phyloP scores from a whole-genome alignment of 75 land plant species.

The Pinus tabuliformis region DNA sequence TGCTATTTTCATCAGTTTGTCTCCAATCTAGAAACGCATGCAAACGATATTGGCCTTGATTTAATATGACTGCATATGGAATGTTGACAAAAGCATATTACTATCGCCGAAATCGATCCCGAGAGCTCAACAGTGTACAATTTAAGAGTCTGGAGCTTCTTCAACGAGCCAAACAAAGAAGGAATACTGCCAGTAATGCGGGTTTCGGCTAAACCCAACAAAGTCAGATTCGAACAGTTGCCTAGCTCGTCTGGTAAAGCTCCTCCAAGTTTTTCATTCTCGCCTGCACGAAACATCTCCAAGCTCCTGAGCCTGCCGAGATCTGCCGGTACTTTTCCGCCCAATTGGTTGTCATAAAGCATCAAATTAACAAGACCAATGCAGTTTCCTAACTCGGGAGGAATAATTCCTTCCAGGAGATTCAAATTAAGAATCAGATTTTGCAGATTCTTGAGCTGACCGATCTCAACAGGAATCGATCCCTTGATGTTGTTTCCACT shows the following conservation, averaged over 20 bases:
- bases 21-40: too few species aligned
- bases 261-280: conserved; percentile 69
- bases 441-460: conserved; percentile 38
- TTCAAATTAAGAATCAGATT: conserved; percentile 58
- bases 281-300: conserved; percentile 61
- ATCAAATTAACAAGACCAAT: conserved; percentile 31
- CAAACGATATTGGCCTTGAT: too few species aligned
- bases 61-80: too few species aligned
- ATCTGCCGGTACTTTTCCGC: conserved; percentile 51
- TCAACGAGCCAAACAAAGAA: conserved; percentile 28
- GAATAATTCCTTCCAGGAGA: conserved; percentile 59
- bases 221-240: conserved; percentile 50
- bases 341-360: conserved; percentile 76
- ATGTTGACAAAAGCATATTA: too few species aligned
- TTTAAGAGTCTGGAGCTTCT: conserved; percentile 66
- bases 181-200: conserved; percentile 73
- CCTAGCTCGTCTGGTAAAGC: conserved; percentile 71
- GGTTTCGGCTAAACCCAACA: conserved; percentile 74
- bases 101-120: conserved; percentile 53
- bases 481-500: conserved; percentile 64
- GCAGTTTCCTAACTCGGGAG: conserved; percentile 54
- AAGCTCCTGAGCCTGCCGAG: conserved; percentile 50
- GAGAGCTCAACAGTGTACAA: conserved; percentile 67
- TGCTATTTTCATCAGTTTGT: too few species aligned
- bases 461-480: conserved; percentile 50